phyloP scores from a whole-genome alignment of 1,284 basidiomycete genomes.

The Microbotryum lychnidis-dioicae region DNA sequence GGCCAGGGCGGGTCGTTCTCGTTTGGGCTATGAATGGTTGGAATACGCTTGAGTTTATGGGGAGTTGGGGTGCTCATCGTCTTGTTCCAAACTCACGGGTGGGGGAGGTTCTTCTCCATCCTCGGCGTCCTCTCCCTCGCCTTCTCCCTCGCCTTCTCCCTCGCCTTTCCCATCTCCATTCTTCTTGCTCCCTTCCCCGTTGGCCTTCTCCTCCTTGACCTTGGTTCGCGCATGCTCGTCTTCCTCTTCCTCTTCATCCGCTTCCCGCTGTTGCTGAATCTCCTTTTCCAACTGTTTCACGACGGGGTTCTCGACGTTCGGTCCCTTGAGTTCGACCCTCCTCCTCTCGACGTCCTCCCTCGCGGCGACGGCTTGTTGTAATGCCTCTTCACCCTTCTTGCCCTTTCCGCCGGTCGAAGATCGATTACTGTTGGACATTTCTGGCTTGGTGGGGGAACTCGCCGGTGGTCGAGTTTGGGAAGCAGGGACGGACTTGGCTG shows the following conservation, averaged over 20 bases:
- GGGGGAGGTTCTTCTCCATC: not conserved
- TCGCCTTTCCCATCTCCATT: not conserved
- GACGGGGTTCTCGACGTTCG: slow-evolving; percentile 6
- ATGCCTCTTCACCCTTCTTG: slow-evolving; percentile 23
- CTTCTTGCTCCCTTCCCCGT: not conserved
- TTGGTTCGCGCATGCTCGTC: not conserved
- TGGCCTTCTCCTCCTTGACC: not conserved
- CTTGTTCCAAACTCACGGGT: not conserved
- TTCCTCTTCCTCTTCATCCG: not conserved
- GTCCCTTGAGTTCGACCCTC: slow-evolving; percentile 20
- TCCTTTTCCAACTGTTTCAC: not conserved
- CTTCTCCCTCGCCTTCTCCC: not conserved
- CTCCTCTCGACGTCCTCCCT: slow-evolving; percentile 29
- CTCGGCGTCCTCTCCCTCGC: not conserved
- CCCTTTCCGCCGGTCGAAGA: slow-evolving; percentile 21
- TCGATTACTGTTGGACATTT: too few relatives aligned
- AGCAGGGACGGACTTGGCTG: too few relatives aligned
- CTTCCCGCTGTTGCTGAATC: not conserved
- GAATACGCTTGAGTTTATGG: not conserved
- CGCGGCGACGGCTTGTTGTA: slow-evolving; percentile 29
- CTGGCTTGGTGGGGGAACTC: too few relatives aligned
- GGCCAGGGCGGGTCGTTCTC: slow-evolving; percentile 58
- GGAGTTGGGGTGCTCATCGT: too few relatives aligned
- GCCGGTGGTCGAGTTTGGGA: too few relatives aligned
- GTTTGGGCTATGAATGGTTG: slow-evolving; percentile 10